Conservation (phyloP, 2,329 filamentous ascomycete genomes). For the Onygenales sp. region DNA sequence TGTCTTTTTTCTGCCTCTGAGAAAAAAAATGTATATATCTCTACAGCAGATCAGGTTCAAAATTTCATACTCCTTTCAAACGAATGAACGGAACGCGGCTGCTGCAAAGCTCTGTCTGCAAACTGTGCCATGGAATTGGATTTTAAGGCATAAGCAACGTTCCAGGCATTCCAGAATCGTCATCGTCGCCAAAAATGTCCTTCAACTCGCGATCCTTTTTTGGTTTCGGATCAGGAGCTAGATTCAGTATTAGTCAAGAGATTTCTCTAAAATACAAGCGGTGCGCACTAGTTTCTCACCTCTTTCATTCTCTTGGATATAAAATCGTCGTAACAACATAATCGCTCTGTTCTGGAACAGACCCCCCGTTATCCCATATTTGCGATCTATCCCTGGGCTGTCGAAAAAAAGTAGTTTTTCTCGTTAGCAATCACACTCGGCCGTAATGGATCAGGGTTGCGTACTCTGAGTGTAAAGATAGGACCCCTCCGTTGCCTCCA, state of each 20-base stretch:
- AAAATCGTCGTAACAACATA: constrained; percentile 83
- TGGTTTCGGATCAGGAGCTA: constrained; percentile 54
- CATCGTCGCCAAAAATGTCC: constrained; percentile 38
- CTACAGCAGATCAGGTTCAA: constrained; percentile 1
- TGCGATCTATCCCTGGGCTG: constrained; percentile 63
- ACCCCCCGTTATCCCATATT: constrained; percentile 76
- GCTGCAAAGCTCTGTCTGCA: not conserved
- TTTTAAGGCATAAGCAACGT: not conserved
- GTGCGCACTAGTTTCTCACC: constrained; percentile 37
- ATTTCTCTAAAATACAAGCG: not conserved
- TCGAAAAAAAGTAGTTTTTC: constrained; percentile 7
- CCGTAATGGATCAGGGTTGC: constrained; percentile 12
- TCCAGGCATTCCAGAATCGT: not conserved
- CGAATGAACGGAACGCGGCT: not conserved
- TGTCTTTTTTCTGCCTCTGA: not conserved
- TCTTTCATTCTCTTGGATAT: constrained; percentile 94
- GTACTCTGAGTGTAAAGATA: constrained; percentile 69
- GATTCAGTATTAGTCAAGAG: constrained; percentile 4
- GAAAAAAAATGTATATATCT: constrained; percentile 5
- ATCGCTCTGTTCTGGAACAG: constrained; percentile 89
- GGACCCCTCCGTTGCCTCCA: constrained; percentile 87
- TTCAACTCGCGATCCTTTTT: constrained; percentile 57
- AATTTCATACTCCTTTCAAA: not conserved
- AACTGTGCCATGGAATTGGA: not conserved
- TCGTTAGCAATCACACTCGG: constrained; percentile 4